Conservation (phyloP, 805 yeast species). For the Wickerhamiella dianesei region DNA sequence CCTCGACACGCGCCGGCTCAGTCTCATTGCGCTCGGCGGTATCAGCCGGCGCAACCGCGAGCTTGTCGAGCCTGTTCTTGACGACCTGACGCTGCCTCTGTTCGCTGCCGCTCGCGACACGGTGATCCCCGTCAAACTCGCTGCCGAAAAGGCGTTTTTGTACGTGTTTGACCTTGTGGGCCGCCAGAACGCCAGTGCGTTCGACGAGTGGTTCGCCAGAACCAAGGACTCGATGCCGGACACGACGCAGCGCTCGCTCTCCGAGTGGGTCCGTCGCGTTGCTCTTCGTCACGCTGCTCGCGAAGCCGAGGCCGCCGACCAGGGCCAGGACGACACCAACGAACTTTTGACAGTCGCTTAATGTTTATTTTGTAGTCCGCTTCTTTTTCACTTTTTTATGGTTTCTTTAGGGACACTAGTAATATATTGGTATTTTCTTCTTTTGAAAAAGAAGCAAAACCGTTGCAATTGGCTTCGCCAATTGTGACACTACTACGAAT, state of each 20-base stretch:
- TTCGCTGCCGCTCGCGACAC: slow-evolving; percentile 76
- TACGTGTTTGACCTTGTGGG: slow-evolving; percentile 62
- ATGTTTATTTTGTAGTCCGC: too few species aligned
- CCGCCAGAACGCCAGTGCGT: slow-evolving; percentile 32
- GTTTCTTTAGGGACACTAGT: too few species aligned
- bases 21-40: slow-evolving; percentile 65
- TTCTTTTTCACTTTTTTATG: too few species aligned
- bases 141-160: slow-evolving; percentile 82
- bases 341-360: slow-evolving; percentile 24
- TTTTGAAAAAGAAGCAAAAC: too few species aligned
- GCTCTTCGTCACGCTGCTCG: slow-evolving; percentile 74
- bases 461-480: too few species aligned
- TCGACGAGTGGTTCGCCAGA: slow-evolving; percentile 48
- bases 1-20: slow-evolving; percentile 62
- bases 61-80: slow-evolving; percentile 40
- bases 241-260: slow-evolving; percentile 45
- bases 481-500: too few species aligned
- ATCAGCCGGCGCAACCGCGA: slow-evolving; percentile 43
- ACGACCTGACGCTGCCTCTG: slow-evolving; percentile 52
- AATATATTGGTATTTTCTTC: too few species aligned
- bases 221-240: slow-evolving; percentile 22
- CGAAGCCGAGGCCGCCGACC: slow-evolving; percentile 75
- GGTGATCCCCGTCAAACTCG: slow-evolving; percentile 82
- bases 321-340: slow-evolving; percentile 74
- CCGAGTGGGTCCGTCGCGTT: slow-evolving; percentile 83